phyloP scores from a whole-genome alignment of 2,329 filamentous ascomycete genomes.

The Aspergillus piperis region DNA sequence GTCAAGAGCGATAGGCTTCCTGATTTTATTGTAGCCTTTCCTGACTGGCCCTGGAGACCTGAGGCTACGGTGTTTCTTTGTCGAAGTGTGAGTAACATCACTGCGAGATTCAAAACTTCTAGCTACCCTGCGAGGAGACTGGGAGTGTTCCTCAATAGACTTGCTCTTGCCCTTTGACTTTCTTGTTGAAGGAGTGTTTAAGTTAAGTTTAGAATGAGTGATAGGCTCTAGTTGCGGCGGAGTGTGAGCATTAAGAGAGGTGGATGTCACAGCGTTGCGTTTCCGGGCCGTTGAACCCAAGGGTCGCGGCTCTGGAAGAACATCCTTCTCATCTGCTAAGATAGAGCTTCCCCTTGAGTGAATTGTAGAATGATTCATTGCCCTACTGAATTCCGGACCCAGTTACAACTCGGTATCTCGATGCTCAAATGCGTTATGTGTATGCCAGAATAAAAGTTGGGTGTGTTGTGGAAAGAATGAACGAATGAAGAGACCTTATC shows the following conservation, averaged over 20 bases:
- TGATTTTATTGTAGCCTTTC: conserved; percentile 20
- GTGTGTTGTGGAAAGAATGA: neutral
- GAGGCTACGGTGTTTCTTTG: neutral
- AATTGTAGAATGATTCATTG: conserved; percentile 17
- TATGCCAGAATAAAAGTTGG: neutral
- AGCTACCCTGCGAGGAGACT: neutral
- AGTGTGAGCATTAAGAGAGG: conserved; percentile 7
- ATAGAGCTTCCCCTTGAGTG: conserved; percentile 18
- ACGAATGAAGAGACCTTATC: neutral
- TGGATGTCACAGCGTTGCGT: conserved; percentile 7
- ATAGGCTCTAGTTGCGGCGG: conserved; percentile 8
- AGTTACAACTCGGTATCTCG: neutral
- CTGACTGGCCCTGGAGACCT: neutral
- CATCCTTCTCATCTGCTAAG: neutral
- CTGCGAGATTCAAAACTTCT: neutral
- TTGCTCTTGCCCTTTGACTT: neutral
- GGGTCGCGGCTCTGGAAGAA: neutral
- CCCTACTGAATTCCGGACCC: neutral
- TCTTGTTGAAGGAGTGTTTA: conserved; percentile 1
- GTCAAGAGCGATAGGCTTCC: conserved; percentile 16
- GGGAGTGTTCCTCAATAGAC: neutral
- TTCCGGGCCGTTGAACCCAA: neutral
- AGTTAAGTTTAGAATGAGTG: conserved; percentile 8
- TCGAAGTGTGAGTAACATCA: neutral
- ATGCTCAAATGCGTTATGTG: neutral